Evolutionary conservation across 2,329 filamentous ascomycete species (phyloP).

Genomic region (Endocalyx cinctus): DNA sequence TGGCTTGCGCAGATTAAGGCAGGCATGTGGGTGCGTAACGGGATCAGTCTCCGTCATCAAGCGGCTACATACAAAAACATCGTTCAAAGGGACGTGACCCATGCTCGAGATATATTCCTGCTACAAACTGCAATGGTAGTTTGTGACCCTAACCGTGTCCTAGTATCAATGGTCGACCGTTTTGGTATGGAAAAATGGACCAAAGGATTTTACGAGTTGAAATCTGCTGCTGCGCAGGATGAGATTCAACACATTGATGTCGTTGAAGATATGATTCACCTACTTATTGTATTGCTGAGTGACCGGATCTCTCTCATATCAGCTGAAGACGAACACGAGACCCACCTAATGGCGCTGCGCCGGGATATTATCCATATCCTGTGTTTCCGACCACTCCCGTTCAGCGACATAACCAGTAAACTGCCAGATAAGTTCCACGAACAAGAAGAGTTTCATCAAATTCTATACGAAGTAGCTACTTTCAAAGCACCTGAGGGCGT

Average conservation of each 20-base stretch:
- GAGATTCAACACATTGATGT: conserved; percentile 86
- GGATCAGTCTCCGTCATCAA: conserved; percentile 91
- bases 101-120: conserved; percentile 91
- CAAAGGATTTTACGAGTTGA: conserved; percentile 71
- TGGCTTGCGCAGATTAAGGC: conserved; percentile 99
- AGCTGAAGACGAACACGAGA: conserved; percentile 58
- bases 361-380: conserved; percentile 90
- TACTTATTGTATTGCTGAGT: conserved; percentile 85
- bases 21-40: conserved; percentile 97
- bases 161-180: conserved; percentile 86
- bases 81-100: conserved; percentile 82
- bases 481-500: conserved; percentile 89
- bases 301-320: conserved; percentile 79
- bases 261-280: conserved; percentile 91
- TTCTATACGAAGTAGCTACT: conserved; percentile 81
- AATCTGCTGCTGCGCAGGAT: conserved; percentile 70
- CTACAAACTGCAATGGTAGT: conserved; percentile 86
- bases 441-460: conserved; percentile 77
- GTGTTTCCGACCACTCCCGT: conserved; percentile 93
- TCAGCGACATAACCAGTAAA: conserved; percentile 82
- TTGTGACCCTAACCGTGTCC: conserved; percentile 75
- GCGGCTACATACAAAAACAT: conserved; percentile 91
- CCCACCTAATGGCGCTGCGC: conserved; percentile 68
- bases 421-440: conserved; percentile 87
- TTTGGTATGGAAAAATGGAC: conserved; percentile 88